phyloP scores from a whole-genome alignment of 805 yeast species.

The Yarrowia bubula region DNA sequence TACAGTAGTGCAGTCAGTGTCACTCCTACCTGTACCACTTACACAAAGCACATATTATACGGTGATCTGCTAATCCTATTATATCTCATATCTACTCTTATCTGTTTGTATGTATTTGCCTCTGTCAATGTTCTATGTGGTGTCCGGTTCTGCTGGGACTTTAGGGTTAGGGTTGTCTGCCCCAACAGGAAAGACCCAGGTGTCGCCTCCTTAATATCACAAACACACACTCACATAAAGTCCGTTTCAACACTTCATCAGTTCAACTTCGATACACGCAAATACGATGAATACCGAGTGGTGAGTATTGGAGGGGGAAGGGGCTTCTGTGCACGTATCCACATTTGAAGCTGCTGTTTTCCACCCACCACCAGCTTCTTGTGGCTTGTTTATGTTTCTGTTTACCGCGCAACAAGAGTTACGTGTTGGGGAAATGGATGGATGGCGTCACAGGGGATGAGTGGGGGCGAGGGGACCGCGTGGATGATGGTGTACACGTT shows the following conservation, averaged over 20 bases:
- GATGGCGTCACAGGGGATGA: not conserved
- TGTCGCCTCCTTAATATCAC: slow-evolving; percentile 55
- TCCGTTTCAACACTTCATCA: slow-evolving; percentile 26
- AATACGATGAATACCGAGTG: slow-evolving; percentile 26
- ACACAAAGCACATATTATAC: too few relatives aligned
- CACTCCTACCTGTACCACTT: too few relatives aligned
- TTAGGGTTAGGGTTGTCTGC: slow-evolving; percentile 48
- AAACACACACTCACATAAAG: slow-evolving; percentile 16
- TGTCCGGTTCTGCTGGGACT: slow-evolving; percentile 47
- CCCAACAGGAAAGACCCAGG: slow-evolving; percentile 8
- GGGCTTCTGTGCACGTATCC: too few relatives aligned
- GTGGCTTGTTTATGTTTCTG: not conserved
- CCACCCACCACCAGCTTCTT: not conserved
- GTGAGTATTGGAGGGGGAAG: not conserved
- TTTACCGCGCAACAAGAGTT: slow-evolving; percentile 15
- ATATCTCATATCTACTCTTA: slow-evolving; percentile 6
- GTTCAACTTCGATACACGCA: slow-evolving; percentile 23
- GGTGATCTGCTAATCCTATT: not conserved
- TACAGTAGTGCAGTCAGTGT: too few relatives aligned
- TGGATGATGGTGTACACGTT: not conserved
- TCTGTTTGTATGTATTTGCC: not conserved
- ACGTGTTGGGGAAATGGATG: not conserved
- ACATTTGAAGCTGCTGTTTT: not conserved
- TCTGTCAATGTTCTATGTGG: not conserved
- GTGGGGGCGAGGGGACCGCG: not conserved